Evolutionary conservation across 2,329 filamentous ascomycete genomes (phyloP).

Genomic region (Claviceps fusiformis): DNA sequence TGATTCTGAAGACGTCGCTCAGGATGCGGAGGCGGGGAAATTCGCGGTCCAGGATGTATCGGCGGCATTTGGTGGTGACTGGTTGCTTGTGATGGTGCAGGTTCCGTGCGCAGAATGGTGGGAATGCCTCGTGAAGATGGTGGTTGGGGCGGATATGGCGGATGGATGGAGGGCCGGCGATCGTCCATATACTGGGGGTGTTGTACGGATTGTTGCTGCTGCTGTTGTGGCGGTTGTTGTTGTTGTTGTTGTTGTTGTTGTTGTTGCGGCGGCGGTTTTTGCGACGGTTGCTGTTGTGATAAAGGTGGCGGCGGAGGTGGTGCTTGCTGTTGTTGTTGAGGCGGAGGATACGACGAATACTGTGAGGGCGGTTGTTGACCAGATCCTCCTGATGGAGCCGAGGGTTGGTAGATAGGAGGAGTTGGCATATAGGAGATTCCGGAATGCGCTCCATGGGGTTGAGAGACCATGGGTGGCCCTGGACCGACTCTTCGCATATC

Average conservation of each 20-base stretch:
- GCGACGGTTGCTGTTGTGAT: not conserved
- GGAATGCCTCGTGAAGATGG: constrained; percentile 34
- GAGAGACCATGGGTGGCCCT: constrained; percentile 59
- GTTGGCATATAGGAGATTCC: constrained; percentile 78
- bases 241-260: not conserved
- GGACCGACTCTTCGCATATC: constrained; percentile 64
- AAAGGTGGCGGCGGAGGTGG: not conserved
- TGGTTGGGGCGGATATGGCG: constrained; percentile 46
- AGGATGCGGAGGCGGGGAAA: constrained; percentile 36
- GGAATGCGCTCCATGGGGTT: constrained; percentile 42
- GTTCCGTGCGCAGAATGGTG: constrained; percentile 35
- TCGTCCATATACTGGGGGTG: constrained; percentile 67
- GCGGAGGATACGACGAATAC: constrained; percentile 23
- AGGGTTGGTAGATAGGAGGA: constrained; percentile 58
- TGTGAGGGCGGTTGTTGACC: constrained; percentile 25
- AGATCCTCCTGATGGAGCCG: constrained; percentile 24
- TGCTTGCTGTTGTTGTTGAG: constrained; percentile 21
- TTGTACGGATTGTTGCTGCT: constrained; percentile 8
- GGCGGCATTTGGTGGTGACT: constrained; percentile 30
- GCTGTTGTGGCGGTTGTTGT: constrained; percentile 14
- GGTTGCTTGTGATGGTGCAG: constrained; percentile 45
- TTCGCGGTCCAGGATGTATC: constrained; percentile 30
- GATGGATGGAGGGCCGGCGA: constrained; percentile 60
- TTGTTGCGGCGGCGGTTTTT: not conserved
- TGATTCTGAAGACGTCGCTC: constrained; percentile 31